phyloP scores from a whole-genome alignment of 257 asterid genomes.

The Gardenia jasminoides region DNA sequence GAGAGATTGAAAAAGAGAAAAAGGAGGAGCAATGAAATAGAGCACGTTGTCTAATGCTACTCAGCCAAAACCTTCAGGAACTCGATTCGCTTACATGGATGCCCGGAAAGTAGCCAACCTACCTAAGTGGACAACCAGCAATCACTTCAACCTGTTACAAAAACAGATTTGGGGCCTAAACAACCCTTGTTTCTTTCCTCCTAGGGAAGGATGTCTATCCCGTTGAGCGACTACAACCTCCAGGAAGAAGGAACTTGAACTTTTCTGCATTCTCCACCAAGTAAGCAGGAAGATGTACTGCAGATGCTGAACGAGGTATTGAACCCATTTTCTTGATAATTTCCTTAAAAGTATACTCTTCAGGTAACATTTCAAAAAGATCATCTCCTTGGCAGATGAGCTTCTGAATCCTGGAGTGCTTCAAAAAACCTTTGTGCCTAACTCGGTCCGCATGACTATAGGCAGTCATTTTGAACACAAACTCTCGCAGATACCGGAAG shows the following conservation, averaged over 20 bases:
- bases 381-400: conserved; percentile 74
- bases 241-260: conserved; percentile 81
- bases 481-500: conserved; percentile 50
- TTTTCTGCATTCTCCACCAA: conserved; percentile 69
- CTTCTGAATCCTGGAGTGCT: conserved; percentile 66
- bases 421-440: conserved; percentile 40
- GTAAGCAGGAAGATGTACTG: conserved; percentile 76
- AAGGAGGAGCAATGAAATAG: background rate
- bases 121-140: background rate
- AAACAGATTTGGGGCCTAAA: background rate
- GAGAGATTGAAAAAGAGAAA: background rate
- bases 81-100: background rate
- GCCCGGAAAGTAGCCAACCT: background rate
- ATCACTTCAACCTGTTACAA: background rate
- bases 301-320: conserved; percentile 73
- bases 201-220: conserved; percentile 23
- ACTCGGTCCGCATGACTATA: conserved; percentile 71
- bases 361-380: conserved; percentile 88
- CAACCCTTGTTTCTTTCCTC: background rate
- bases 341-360: conserved; percentile 81
- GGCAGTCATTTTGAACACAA: conserved; percentile 67
- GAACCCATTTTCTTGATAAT: conserved; percentile 86
- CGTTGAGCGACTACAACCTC: conserved; percentile 66
- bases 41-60: background rate
- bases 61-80: background rate